Evolutionary conservation across 176 grass and related monocot genomes (phyloP), one percentile per base, ranked within the genome.

Genomic region (Hsuehochloa calcarea): DNA sequence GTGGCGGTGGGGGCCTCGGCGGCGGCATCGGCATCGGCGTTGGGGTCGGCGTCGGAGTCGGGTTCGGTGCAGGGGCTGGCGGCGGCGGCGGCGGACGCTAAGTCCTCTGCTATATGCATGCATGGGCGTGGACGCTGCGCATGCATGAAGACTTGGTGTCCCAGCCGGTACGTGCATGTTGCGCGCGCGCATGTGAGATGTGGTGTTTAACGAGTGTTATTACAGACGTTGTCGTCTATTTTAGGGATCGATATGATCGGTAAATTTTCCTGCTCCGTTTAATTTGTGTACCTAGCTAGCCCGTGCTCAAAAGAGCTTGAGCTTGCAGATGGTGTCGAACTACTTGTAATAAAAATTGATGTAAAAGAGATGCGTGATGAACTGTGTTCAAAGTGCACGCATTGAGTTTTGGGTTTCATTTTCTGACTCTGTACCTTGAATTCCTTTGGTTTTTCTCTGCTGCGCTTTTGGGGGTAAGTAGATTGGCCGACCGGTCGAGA

Each of bases 41-140:
- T 0, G 87, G 87, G 8, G 75, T 84, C 0, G 81, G 87, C 19
- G 67, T 83, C 0, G 87, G 80, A 2, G 0, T 70, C 4, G 72
- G 79, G 0, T 65, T 43, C 0, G 86, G 86, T 0, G 80, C 65
- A 5, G 73, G 86, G 11, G 65, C n/a, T 1, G 80, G 86, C 6
- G 78, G 38, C 0, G 86, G 79, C 22, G 86, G 74, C 0, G 65
- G 86, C 0, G 74, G 86, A 12, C 86, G 45, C 52, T 88, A 61
- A 71, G 19, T 3, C 17, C 17, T 26, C 63, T 10, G 1, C 20
- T 2, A 37, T 1, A 44, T 9, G 3, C 0, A 0, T 31, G 20
- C 39, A 35, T 7, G 64, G n/a, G 12, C 10, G 23, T 14, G 8
- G 8, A 8, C 44, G 10, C 13, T 39, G 65, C 17, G 19, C 19